Base-by-base conservation (phyloP, 2,329 filamentous ascomycete species). In the Verruconis gallopava region DNA sequence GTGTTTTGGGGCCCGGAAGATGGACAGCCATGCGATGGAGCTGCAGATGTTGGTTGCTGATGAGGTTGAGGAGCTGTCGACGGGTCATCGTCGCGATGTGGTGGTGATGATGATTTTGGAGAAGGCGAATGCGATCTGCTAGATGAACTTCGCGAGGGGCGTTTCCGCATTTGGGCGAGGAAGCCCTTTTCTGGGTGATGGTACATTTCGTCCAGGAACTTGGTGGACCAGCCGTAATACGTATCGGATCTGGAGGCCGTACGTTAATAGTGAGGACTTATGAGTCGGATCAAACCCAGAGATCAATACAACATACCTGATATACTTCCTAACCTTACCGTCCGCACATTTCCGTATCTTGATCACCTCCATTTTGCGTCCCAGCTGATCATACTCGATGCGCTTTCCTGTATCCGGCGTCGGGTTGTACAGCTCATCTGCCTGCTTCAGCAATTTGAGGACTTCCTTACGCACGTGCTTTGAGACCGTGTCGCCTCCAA, bases 141-240 rank as follows among this genome's bases (percentile, higher is more conserved):
- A 15, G 40, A 35, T 3, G 28, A 28, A 25, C 21, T 30, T 37
- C 19, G 32, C n/a, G 30, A 20, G 4, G 25, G 21, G 15, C 15
- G 25, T 25, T 40, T 30, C n/a, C 40, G n/a, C 20, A 37, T n/a
- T 21, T 30, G 28, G 12, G 11, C 19, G 30, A 14, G 19, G 25
- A 33, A 9, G 19, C 33, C 21, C 40, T 42, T 36, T 15, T n/a
- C 34, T 18, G n/a, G 17, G n/a, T 36, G 34, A n/a, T 42, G 30
- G 15, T 40, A 40, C 38, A 40, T 32, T 13, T 40, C 20, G n/a
- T 42, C 40, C 13, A 33, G 21, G 37, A 42, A 42, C 12, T 42
- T 30, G n/a, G 15, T 21, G 11, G 30, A 35, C 40, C 40, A 42
- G 18, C 40, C 40, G 20, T 42, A 42, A 21, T 42, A 42, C 18